Conservation (phyloP, 257 asterid genomes). For the Nicotiana attenuata region DNA sequence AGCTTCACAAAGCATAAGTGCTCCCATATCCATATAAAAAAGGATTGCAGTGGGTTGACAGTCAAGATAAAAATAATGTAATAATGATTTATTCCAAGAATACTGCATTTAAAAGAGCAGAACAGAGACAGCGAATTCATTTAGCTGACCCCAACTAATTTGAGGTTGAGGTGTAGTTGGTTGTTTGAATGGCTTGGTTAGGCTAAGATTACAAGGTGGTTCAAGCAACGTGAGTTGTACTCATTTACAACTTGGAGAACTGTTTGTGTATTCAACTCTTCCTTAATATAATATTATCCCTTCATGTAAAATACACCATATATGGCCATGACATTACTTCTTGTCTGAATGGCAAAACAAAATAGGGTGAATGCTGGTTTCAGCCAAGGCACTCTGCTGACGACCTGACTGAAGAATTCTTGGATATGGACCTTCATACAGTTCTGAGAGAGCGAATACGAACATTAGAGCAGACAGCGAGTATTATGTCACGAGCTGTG, state of each 20-base stretch:
- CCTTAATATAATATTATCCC: neutral
- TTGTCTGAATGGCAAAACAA: neutral
- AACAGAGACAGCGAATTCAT: neutral
- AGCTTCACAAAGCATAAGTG: neutral
- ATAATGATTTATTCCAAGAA: neutral
- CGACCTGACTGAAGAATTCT: neutral
- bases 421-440: neutral
- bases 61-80: neutral
- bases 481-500: conserved; percentile 22
- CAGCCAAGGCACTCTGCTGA: conserved; percentile 12
- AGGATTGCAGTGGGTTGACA: neutral
- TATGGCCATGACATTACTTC: neutral
- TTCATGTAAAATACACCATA: neutral
- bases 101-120: neutral
- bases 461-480: conserved; percentile 22
- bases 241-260: neutral
- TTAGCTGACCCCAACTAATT: neutral
- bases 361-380: conserved; percentile 34
- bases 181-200: neutral
- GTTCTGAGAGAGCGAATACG: conserved; percentile 20
- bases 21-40: neutral
- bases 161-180: neutral
- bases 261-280: neutral
- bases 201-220: neutral
- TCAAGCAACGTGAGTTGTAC: neutral